phyloP scores from a whole-genome alignment of 2,329 filamentous ascomycete genomes.

The Chrysoporthe puriensis region DNA sequence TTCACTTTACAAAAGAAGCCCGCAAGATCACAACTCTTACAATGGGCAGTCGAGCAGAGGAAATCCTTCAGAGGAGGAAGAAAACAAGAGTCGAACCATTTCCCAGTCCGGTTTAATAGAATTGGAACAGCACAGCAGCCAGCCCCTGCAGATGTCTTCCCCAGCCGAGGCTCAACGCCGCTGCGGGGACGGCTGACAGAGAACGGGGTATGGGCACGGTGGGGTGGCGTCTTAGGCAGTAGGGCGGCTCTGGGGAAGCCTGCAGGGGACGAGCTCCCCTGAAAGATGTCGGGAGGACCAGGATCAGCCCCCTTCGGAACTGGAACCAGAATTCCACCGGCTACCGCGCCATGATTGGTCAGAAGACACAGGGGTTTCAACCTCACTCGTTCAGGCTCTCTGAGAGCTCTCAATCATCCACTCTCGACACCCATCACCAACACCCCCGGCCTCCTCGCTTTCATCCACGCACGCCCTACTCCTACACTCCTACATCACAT shows the following conservation, averaged over 20 bases:
- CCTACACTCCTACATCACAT: background rate
- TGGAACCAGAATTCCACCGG: conserved; percentile 17
- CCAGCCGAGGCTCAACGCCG: conserved; percentile 12
- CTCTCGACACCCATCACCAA: background rate
- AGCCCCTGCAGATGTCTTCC: background rate
- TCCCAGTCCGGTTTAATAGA: background rate
- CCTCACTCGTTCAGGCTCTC: conserved; percentile 3
- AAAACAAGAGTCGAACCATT: conserved; percentile 1
- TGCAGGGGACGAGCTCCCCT: background rate
- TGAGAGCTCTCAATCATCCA: background rate
- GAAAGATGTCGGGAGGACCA: background rate
- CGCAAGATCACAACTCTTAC: too few relatives aligned
- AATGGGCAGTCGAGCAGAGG: background rate
- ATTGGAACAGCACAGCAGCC: background rate
- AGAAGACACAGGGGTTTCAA: conserved; percentile 4
- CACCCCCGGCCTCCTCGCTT: background rate
- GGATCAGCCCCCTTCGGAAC: conserved; percentile 8
- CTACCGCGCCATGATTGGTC: background rate
- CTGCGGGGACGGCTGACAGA: background rate
- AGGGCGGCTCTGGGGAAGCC: conserved; percentile 6
- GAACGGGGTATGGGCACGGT: too few relatives aligned
- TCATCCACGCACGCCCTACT: background rate
- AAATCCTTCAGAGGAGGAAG: background rate
- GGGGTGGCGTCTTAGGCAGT: background rate
- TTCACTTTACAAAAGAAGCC: background rate